Evolutionary conservation across 1,284 basidiomycete genomes (phyloP).

Genomic region (Naganishia cerealis): DNA sequence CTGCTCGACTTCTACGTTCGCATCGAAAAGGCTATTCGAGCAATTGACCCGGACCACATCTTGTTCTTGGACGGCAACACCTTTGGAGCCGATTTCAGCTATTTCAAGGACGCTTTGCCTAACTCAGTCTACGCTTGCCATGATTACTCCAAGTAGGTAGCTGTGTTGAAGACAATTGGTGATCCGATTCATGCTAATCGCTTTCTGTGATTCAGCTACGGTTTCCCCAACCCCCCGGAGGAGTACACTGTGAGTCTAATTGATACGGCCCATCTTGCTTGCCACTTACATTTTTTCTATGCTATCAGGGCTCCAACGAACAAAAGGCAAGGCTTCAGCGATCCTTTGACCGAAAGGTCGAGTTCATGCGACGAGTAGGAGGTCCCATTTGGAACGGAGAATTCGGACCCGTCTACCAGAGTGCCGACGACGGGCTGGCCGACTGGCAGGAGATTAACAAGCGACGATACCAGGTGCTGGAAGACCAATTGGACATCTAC

Average conservation of each 20-base stretch:
- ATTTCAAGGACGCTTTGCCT: conserved; percentile 62
- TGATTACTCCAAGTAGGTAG: conserved; percentile 60
- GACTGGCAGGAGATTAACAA: conserved; percentile 65
- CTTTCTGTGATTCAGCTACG: conserved; percentile 55
- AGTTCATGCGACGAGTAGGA: conserved; percentile 27
- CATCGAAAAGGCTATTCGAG: conserved; percentile 64
- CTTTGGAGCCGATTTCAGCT: conserved; percentile 70
- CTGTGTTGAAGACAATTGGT: neutral
- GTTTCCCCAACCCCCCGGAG: conserved; percentile 68
- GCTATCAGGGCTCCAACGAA: conserved; percentile 50
- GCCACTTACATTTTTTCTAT: neutral
- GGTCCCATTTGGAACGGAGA: conserved; percentile 57
- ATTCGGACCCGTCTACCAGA: conserved; percentile 58
- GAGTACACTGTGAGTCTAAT: conserved; percentile 53
- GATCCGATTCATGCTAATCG: neutral
- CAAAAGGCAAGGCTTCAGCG: conserved; percentile 58
- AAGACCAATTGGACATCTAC: conserved; percentile 73
- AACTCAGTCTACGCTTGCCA: conserved; percentile 75
- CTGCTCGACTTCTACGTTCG: conserved; percentile 66
- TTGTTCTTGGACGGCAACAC: conserved; percentile 60
- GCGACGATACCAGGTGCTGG: conserved; percentile 65
- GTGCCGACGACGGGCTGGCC: conserved; percentile 41
- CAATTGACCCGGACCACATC: conserved; percentile 66
- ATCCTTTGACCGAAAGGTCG: conserved; percentile 52
- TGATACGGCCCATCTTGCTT: neutral